Evolutionary conservation across 257 asterid genomes (phyloP), one percentile per base, ranked within the genome.

Genomic region (Scutellaria galericulata): DNA sequence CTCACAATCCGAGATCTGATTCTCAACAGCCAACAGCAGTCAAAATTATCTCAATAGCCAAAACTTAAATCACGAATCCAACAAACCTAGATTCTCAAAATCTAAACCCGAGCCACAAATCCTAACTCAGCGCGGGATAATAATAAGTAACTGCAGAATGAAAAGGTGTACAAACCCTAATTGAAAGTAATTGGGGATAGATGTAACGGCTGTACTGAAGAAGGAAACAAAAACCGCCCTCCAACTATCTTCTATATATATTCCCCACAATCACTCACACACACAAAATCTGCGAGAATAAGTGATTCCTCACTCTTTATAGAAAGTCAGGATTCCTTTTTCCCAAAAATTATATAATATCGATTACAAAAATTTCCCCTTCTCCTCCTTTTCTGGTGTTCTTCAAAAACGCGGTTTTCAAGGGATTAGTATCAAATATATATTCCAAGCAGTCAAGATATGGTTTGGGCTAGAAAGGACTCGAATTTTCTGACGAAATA

Each of bases 151-250:
- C 37, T 15, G n/a, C 0, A 3, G 1, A 8, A 42, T 42, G 9
- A 9, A 24, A 15, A 4, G 5, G 18, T 8, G 41, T 4, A 57
- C 55, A 53, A 69, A 74, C 81, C 80, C 79, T 71, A 47, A 62
- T 77, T 48, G 59, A 74, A 56, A 79, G 60, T 82, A 69, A 86
- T 77, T 72, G 77, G 71, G 20, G 79, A 82, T 77, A 77, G 82
- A 62, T 53, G 84, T 75, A 87, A 83, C 86, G 79, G 75, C 64
- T 76, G 82, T 44, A 72, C 27, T 48, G 68, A 65, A 64, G 52
- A 85, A 78, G 86, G 86, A 83, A 88, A 79, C 71, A 52, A 57
- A 64, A 77, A 77, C 83, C 63, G 82, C 74, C 71, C 67, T 52
- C 65, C 81, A 78, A 76, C 79, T 75, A 63, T 62, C 56, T 52